Percentiles rank a stretch among this genome's conserved stretches.
phyloP scores from a whole-genome alignment of 768 basidiomycete genomes.

The Boletus tomentosulus region DNA sequence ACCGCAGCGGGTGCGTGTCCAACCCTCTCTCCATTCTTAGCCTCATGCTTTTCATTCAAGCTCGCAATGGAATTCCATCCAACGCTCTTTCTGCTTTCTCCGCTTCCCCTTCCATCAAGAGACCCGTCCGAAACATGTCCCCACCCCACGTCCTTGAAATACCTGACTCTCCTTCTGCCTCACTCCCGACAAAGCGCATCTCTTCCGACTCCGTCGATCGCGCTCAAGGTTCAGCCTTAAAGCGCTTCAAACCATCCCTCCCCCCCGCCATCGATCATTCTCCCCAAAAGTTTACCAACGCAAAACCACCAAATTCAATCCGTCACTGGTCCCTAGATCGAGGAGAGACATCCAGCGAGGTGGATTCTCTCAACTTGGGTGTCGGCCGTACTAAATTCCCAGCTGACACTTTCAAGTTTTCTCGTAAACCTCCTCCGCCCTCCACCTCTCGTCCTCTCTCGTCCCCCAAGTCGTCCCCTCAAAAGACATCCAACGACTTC shows the following conservation, averaged over 20 bases:
- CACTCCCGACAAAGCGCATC: slow-evolving; percentile 30
- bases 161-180: slow-evolving; percentile 8
- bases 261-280: slow-evolving; percentile 26
- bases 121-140: slow-evolving; percentile 7
- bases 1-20: slow-evolving; percentile 11
- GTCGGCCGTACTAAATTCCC: not conserved
- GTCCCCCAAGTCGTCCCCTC: slow-evolving; percentile 6
- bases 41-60: slow-evolving; percentile 17
- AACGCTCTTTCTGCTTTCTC: slow-evolving; percentile 35
- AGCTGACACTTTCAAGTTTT: slow-evolving; percentile 20
- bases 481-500: slow-evolving; percentile 3
- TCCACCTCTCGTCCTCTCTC: slow-evolving; percentile 1
- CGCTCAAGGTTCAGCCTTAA: slow-evolving; percentile 15
- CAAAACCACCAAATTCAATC: not conserved
- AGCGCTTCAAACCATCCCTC: slow-evolving; percentile 30
- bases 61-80: slow-evolving; percentile 21
- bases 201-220: slow-evolving; percentile 17
- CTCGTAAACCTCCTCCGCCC: slow-evolving; percentile 1
- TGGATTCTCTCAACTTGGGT: slow-evolving; percentile 23
- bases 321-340: slow-evolving; percentile 17
- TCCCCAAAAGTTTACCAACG: slow-evolving; percentile 5
- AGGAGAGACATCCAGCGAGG: slow-evolving; percentile 15
- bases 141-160: slow-evolving; percentile 15
- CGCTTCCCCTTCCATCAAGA: slow-evolving; percentile 39
- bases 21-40: not conserved